These are phyloP conservation scores for Penicillium parvum DNA, from an alignment of 495 filamentous ascomycete species.

Conservation along the genomic window DNA sequence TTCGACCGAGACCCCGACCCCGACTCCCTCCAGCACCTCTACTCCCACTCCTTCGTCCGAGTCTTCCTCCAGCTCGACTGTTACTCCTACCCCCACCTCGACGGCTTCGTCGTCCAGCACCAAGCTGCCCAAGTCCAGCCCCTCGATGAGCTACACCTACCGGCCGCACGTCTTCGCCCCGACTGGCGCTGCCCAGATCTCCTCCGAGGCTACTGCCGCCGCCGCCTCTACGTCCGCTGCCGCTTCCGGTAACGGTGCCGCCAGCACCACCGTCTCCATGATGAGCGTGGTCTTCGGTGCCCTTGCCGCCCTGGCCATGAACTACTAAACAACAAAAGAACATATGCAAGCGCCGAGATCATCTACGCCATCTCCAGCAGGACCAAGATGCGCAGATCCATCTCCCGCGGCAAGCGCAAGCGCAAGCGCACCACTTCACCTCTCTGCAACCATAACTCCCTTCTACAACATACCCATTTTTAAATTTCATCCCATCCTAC, in stretches of 20 bases:
- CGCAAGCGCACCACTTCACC: too few species aligned
- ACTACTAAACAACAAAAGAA: conserved; percentile 14
- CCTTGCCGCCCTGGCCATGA: conserved; percentile 24
- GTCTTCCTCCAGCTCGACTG: conserved; percentile 21
- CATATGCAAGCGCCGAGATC: conserved; percentile 12
- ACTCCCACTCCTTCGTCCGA: conserved; percentile 12
- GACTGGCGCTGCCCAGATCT: conserved; percentile 24
- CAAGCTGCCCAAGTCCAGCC: conserved; percentile 16
- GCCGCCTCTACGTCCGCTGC: conserved; percentile 13
- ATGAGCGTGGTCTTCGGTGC: conserved; percentile 26
- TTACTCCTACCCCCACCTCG: conserved; percentile 21
- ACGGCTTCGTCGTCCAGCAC: conserved; percentile 15
- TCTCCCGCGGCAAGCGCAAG: too few species aligned
- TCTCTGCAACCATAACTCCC: conserved; percentile 7
- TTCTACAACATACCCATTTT: conserved; percentile 8
- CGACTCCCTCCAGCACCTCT: conserved; percentile 20
- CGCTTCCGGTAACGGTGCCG: conserved; percentile 3
- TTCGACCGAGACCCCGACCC: conserved; percentile 12
- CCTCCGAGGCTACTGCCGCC: conserved; percentile 3
- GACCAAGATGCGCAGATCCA: too few species aligned
- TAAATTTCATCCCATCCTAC: conserved; percentile 11
- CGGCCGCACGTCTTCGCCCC: conserved; percentile 31
- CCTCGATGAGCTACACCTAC: conserved; percentile 29
- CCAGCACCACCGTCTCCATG: conserved; percentile 21
- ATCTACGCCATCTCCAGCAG: conserved; percentile 1